phyloP scores from a whole-genome alignment of 140 eudicot species.

The Senecio squalidus region DNA sequence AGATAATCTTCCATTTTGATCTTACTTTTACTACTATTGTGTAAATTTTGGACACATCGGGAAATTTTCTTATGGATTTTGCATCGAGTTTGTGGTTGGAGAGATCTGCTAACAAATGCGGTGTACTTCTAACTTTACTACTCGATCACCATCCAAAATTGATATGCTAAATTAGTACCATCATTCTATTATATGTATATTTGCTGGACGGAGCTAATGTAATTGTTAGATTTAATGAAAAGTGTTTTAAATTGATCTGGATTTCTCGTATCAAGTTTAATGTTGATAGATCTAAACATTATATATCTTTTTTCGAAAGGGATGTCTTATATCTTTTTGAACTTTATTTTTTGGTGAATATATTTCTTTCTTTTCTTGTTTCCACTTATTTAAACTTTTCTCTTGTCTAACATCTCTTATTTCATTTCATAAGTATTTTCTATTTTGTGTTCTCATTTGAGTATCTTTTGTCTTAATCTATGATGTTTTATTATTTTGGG shows the following conservation, averaged over 20 bases:
- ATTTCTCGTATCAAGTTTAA: conserved; percentile 6
- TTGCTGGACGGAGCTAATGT: conserved; percentile 12
- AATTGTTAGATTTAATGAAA: background rate
- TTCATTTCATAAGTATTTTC: background rate
- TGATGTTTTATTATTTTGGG: too few relatives aligned
- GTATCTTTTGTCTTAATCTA: too few relatives aligned
- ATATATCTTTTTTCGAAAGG: background rate
- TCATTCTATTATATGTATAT: conserved; percentile 1
- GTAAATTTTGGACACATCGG: too few relatives aligned
- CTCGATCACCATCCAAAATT: background rate
- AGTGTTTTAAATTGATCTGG: conserved; percentile 8
- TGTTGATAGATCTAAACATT: background rate
- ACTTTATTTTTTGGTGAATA: conserved; percentile 12
- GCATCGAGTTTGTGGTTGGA: too few relatives aligned
- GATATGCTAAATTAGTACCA: conserved; percentile 22
- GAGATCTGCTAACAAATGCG: conserved; percentile 5
- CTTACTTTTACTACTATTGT: too few relatives aligned
- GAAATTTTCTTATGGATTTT: too few relatives aligned
- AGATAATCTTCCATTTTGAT: too few relatives aligned
- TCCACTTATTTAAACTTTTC: background rate
- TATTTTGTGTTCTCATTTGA: background rate
- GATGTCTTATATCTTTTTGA: background rate
- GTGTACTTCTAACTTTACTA: background rate
- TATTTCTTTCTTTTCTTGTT: conserved; percentile 7
- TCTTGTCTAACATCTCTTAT: background rate